Percentiles rank a stretch among this genome's conserved stretches.
Conservation (phyloP, 805 yeast species). For the Hanseniaspora taiwanica region DNA sequence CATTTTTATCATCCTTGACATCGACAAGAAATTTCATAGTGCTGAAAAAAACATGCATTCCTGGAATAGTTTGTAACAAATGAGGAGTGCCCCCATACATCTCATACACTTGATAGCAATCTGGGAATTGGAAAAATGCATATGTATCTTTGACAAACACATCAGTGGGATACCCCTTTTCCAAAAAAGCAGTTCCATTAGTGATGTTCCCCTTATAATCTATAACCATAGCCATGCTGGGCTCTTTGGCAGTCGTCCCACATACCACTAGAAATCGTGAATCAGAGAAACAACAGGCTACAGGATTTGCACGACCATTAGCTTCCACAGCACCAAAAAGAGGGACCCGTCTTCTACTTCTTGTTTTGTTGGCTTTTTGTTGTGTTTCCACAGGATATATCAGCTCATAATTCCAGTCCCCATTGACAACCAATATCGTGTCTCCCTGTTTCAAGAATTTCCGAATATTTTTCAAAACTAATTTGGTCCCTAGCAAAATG, state of each 20-base stretch:
- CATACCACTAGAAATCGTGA: conserved; percentile 17
- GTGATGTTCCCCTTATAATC: conserved; percentile 20
- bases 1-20: not conserved
- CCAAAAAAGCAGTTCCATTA: conserved; percentile 19
- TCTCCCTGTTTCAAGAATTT: not conserved
- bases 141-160: conserved; percentile 9
- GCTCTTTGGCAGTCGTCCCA: conserved; percentile 14
- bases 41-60: not conserved
- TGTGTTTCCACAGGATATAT: not conserved
- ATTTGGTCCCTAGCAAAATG: not conserved
- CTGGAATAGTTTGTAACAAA: not conserved
- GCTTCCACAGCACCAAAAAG: too few relatives aligned
- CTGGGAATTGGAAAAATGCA: not conserved
- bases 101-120: not conserved
- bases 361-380: not conserved
- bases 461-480: not conserved
- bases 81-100: not conserved
- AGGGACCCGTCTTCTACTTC: not conserved
- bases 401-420: not conserved
- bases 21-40: not conserved
- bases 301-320: not conserved
- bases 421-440: not conserved
- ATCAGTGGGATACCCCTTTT: conserved; percentile 14
- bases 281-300: not conserved
- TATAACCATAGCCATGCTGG: conserved; percentile 20